Evolutionary conservation across 345 rosid genomes (phyloP), one percentile per base, ranked within the genome.

Genomic region (Raphanus sativus): DNA sequence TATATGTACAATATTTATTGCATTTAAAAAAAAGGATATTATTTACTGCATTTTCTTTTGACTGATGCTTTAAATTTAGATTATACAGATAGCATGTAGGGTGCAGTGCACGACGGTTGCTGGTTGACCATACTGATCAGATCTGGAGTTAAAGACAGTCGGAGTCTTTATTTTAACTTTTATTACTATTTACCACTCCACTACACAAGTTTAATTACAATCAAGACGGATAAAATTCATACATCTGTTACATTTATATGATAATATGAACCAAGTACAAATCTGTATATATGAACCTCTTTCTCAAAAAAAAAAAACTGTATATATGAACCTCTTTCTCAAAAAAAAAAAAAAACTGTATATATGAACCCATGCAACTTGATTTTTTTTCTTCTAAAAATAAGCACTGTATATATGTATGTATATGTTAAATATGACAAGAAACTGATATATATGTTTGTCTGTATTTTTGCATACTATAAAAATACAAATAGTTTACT

Each of bases 21-120:
- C 21, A 56, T 56, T 56, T 56, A n/a, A n/a, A n/a, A n/a, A n/a
- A n/a, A n/a, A n/a, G n/a, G n/a, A n/a, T n/a, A n/a, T n/a, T 21
- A 21, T 21, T 21, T 21, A 21, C 21, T 55, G 9, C 21, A 56
- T 56, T 56, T 56, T 24, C 29, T 21, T 24, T 29, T 21, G 30
- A 56, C 29, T 8, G 17, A 17, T 54, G 26, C 17, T 26, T 17
- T 56, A 56, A 8, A 55, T 21, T 21, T n/a, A 40, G 8, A 40
- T 40, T 40, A 40, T 11, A 40, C 12, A 45, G 1, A n/a, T n/a
- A n/a, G n/a, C n/a, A n/a, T n/a, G 38, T 54, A 62, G 55, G 62
- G 42, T 62, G 80, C 32, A 50, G 64, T 62, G 80, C 64, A 69
- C 80, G 75, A 61, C 28, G 73, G 61, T 30, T 55, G 52, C 8